Conservation (phyloP, 768 basidiomycete genomes). For the Leccinum broughii region DNA sequence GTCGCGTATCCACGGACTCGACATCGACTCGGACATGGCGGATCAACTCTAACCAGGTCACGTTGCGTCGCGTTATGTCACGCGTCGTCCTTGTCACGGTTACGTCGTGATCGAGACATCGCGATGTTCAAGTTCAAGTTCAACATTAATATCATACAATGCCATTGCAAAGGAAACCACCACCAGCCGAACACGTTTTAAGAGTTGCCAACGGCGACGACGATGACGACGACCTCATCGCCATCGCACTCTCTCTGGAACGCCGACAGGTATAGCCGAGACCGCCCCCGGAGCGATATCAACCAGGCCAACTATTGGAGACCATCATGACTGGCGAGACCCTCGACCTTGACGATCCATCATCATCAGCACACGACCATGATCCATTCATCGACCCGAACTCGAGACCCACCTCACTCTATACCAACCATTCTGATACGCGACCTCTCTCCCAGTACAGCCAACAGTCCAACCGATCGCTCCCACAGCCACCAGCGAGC, state of each 20-base stretch:
- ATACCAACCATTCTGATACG: slow-evolving; percentile 29
- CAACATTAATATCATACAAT: not conserved
- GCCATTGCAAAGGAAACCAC: slow-evolving; percentile 23
- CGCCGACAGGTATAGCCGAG: slow-evolving; percentile 3
- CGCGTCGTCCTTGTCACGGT: slow-evolving; percentile 24
- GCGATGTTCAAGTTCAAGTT: not conserved
- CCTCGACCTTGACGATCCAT: slow-evolving; percentile 47
- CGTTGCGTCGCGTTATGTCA: slow-evolving; percentile 15
- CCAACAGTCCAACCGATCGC: slow-evolving; percentile 33
- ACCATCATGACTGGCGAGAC: slow-evolving; percentile 70
- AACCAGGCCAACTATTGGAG: slow-evolving; percentile 59
- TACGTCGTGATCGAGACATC: slow-evolving; percentile 18
- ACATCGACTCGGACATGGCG: slow-evolving; percentile 41
- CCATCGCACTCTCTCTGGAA: not conserved
- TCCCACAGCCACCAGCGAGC: slow-evolving; percentile 26
- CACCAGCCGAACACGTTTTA: slow-evolving; percentile 5
- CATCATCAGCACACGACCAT: slow-evolving; percentile 30
- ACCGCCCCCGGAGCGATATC: slow-evolving; percentile 42
- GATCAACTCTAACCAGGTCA: slow-evolving; percentile 6
- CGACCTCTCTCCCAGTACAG: slow-evolving; percentile 37
- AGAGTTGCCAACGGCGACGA: not conserved
- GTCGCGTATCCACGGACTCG: slow-evolving; percentile 54
- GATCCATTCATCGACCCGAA: slow-evolving; percentile 32
- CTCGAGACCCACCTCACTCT: slow-evolving; percentile 29
- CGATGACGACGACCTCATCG: slow-evolving; percentile 1